Conservation (phyloP, 1,284 basidiomycete genomes). For the Tylopilus orsonianus region DNA sequence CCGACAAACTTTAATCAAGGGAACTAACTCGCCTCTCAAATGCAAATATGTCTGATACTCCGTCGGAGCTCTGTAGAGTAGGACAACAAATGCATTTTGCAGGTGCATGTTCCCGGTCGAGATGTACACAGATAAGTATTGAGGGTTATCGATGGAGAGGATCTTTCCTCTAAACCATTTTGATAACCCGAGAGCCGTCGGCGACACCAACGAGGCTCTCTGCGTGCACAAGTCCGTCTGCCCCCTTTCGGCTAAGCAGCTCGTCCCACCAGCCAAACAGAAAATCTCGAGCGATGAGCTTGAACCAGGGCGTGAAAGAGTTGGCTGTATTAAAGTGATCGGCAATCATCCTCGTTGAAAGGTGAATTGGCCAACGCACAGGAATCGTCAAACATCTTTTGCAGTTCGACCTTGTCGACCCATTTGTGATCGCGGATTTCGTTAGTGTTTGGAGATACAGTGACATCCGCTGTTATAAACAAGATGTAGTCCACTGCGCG, state of each 20-base stretch:
- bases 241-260: conserved; percentile 64
- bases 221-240: conserved; percentile 62
- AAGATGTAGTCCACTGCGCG: conserved; percentile 95
- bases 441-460: conserved; percentile 83
- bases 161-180: conserved; percentile 54
- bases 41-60: no score
- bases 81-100: no score
- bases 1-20: no score
- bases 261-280: conserved; percentile 99
- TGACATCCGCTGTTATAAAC: conserved; percentile 89
- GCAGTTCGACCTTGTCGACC: conserved; percentile 87
- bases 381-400: conserved; percentile 85
- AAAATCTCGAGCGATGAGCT: conserved; percentile 95
- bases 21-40: no score
- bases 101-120: not conserved
- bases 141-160: no score
- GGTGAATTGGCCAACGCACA: conserved; percentile 44
- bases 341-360: conserved; percentile 7
- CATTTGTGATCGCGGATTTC: conserved; percentile 93
- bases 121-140: not conserved
- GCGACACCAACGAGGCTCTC: conserved; percentile 65
- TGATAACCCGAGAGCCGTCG: conserved; percentile 77
- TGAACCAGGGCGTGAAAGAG: conserved; percentile 99
- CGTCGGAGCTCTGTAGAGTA: no score
- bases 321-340: conserved; percentile 51